A percentile compares a stretch with the other conserved stretches of the same genome.
phyloP scores from a whole-genome alignment of 371 early-diverging fungal genomes.

The Mucor racemosus region DNA sequence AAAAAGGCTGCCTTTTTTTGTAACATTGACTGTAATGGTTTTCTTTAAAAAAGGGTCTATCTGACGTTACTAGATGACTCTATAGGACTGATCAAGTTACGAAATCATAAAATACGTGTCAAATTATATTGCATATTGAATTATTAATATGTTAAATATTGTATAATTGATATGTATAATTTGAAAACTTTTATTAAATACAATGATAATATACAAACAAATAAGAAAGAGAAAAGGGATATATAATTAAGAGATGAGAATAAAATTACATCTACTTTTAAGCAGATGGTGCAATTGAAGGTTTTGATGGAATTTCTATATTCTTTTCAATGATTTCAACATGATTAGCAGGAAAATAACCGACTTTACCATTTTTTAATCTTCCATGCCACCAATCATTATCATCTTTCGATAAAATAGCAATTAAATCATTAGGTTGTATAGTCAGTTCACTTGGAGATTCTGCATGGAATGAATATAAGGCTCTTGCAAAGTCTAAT shows the following conservation, averaged over 20 bases:
- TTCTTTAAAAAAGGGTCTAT: too few relatives aligned
- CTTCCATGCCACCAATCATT: constrained; percentile 87
- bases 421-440: constrained; percentile 81
- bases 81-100: too few relatives aligned
- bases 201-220: too few relatives aligned
- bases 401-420: constrained; percentile 71
- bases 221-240: not conserved
- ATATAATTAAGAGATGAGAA: not conserved
- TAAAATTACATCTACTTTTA: not conserved
- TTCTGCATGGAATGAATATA: constrained; percentile 77
- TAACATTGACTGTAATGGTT: too few relatives aligned
- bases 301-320: not conserved
- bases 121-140: too few relatives aligned
- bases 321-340: constrained; percentile 41
- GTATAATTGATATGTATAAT: too few relatives aligned
- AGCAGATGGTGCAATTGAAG: not conserved
- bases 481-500: constrained; percentile 83
- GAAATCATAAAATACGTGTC: too few relatives aligned
- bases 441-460: constrained; percentile 76
- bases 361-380: constrained; percentile 73
- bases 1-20: too few relatives aligned
- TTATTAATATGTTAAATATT: too few relatives aligned
- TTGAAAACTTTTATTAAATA: too few relatives aligned
- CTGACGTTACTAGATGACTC: too few relatives aligned
- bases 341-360: constrained; percentile 85